phyloP scores from a whole-genome alignment of 495 filamentous ascomycete species.

The Penicillium lividum region DNA sequence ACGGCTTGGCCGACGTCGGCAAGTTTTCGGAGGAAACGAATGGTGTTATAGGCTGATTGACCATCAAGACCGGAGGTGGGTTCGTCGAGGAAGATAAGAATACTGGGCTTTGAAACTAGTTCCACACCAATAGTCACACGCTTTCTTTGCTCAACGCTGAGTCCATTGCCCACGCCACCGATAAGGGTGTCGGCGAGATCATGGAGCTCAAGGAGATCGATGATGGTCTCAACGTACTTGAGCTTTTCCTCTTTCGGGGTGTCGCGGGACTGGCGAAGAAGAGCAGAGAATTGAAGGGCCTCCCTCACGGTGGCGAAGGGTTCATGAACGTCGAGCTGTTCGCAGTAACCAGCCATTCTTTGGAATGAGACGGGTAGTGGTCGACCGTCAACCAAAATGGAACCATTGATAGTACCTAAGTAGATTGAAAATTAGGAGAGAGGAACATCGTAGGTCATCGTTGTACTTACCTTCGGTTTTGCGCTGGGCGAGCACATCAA shows the following conservation, averaged over 20 bases:
- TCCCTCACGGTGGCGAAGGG: constrained; percentile 60
- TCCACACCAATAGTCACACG: constrained; percentile 59
- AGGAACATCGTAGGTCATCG: no score
- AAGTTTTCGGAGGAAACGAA: constrained; percentile 64
- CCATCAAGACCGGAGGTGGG: constrained; percentile 72
- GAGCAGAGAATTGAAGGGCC: constrained; percentile 59
- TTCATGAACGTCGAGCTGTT: constrained; percentile 64
- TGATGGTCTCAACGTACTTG: constrained; percentile 59
- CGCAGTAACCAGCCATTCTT: constrained; percentile 59
- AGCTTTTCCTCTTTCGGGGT: constrained; percentile 56
- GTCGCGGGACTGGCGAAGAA: constrained; percentile 56
- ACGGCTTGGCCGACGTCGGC: constrained; percentile 69
- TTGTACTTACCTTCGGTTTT: constrained; percentile 64
- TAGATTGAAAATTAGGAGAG: no score
- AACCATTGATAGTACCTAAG: constrained; percentile 66
- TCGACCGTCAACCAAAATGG: constrained; percentile 80
- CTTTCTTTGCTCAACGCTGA: constrained; percentile 63
- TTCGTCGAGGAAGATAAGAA: constrained; percentile 75
- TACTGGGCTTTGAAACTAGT: constrained; percentile 63
- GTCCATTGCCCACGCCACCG: constrained; percentile 50
- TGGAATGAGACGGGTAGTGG: constrained; percentile 80
- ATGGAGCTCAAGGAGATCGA: constrained; percentile 58
- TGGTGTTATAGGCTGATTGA: constrained; percentile 63
- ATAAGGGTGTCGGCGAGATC: constrained; percentile 56
- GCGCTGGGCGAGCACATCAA: constrained; percentile 58